Evolutionary conservation across 345 rosid genomes (phyloP).

Genomic region (Euphorbia lathyris): DNA sequence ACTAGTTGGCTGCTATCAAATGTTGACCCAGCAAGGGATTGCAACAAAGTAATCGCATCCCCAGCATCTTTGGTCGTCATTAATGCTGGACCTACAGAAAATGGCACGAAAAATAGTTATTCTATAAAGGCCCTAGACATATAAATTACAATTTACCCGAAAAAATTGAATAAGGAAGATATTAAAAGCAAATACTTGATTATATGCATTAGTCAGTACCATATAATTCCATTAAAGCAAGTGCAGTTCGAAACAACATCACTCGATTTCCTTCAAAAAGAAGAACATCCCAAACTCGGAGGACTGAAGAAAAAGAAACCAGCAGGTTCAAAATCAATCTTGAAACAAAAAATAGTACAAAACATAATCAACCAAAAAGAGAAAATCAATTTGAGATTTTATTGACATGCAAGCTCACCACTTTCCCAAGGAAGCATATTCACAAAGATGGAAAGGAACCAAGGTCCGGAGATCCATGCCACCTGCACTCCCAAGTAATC

Average conservation of each 20-base stretch:
- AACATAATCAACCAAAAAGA: neutral
- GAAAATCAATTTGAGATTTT: slow-evolving; percentile 6
- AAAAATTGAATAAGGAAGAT: slow-evolving; percentile 16
- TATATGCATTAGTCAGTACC: slow-evolving; percentile 42
- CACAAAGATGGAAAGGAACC: slow-evolving; percentile 95
- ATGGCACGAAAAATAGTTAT: slow-evolving; percentile 11
- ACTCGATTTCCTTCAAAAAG: slow-evolving; percentile 95
- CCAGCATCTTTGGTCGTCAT: slow-evolving; percentile 86
- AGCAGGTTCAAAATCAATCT: slow-evolving; percentile 12
- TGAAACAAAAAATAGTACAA: slow-evolving; percentile 2
- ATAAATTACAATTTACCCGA: neutral
- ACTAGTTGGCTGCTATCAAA: slow-evolving; percentile 98
- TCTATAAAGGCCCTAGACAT: slow-evolving; percentile 2
- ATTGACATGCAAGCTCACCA: slow-evolving; percentile 41
- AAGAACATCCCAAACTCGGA: slow-evolving; percentile 97
- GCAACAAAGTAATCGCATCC: slow-evolving; percentile 81
- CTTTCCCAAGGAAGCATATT: slow-evolving; percentile 99
- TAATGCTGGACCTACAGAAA: slow-evolving; percentile 74
- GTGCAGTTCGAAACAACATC: slow-evolving; percentile 89
- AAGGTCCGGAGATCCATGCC: slow-evolving; percentile 92
- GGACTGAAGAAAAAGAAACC: slow-evolving; percentile 48
- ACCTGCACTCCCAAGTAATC: slow-evolving; percentile 99
- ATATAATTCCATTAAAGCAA: slow-evolving; percentile 87
- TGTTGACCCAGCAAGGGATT: slow-evolving; percentile 87
- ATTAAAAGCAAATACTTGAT: neutral